Conservation (phyloP, 2,329 filamentous ascomycete species). For the Mollisiaceae sp. region DNA sequence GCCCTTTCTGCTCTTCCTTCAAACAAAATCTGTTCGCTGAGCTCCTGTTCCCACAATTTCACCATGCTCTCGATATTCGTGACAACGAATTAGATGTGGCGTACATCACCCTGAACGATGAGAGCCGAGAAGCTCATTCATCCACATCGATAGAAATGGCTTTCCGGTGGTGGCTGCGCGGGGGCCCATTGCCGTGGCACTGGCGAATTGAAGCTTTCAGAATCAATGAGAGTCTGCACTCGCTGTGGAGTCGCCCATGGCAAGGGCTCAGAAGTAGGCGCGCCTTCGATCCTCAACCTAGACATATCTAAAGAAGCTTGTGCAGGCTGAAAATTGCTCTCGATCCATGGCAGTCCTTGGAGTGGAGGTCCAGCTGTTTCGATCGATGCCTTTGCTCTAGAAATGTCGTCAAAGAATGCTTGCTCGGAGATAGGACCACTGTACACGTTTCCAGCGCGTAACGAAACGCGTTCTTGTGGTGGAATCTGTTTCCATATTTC, state of each 20-base stretch:
- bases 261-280: background rate
- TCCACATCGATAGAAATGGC: background rate
- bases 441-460: background rate
- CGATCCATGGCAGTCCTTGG: slow-evolving; percentile 4
- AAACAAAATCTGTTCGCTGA: background rate
- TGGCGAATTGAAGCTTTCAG: background rate
- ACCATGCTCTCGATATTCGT: background rate
- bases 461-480: background rate
- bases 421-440: background rate
- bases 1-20: background rate
- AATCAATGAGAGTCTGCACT: background rate
- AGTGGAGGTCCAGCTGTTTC: background rate
- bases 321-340: background rate
- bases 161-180: background rate
- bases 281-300: background rate
- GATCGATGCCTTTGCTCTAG: background rate
- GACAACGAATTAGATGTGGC: background rate
- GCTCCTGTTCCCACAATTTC: background rate
- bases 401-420: background rate
- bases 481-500: background rate
- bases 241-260: slow-evolving; percentile 2
- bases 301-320: background rate
- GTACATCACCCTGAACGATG: background rate
- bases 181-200: background rate
- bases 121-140: background rate